phyloP scores from a whole-genome alignment of 148 eudicot species.

The Cornus controversa region DNA sequence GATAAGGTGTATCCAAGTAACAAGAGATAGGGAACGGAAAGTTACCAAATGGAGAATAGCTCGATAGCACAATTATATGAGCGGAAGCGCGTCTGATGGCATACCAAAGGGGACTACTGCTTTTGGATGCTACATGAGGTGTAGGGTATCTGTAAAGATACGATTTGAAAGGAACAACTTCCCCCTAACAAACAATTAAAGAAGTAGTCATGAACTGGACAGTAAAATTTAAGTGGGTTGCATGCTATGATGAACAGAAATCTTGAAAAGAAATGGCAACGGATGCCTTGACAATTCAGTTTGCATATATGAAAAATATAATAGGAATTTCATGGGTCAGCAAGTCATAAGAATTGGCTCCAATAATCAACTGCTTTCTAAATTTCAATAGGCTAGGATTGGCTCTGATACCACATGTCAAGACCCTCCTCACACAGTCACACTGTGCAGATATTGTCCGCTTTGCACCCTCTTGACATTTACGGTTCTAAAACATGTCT shows the following conservation, averaged over 20 bases:
- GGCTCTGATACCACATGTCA: not conserved
- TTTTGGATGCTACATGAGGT: conserved; percentile 65
- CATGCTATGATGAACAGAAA: not conserved
- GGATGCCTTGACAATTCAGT: not conserved
- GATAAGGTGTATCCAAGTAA: not conserved
- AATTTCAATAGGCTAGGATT: not conserved
- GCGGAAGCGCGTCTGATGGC: conserved; percentile 91
- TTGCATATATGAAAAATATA: not conserved
- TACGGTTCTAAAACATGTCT: too few species aligned
- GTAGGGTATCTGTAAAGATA: conserved; percentile 77
- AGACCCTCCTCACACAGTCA: too few species aligned
- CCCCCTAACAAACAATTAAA: conserved; percentile 52
- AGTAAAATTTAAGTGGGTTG: not conserved
- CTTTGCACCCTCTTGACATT: too few species aligned
- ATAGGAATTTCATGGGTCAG: not conserved
- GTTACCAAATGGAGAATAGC: conserved; percentile 92
- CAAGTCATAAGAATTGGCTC: not conserved
- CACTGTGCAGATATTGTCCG: too few species aligned
- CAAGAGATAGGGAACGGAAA: conserved; percentile 14
- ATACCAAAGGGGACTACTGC: conserved; percentile 90
- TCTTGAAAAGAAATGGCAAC: not conserved
- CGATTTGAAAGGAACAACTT: conserved; percentile 72
- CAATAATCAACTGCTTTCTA: not conserved
- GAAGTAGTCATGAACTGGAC: conserved; percentile 3
- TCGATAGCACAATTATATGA: conserved; percentile 85